A percentile compares a stretch with the other conserved stretches of the same genome.
Conservation (phyloP, 2,329 filamentous ascomycete genomes). For the Ceratocystis lukuohia region DNA sequence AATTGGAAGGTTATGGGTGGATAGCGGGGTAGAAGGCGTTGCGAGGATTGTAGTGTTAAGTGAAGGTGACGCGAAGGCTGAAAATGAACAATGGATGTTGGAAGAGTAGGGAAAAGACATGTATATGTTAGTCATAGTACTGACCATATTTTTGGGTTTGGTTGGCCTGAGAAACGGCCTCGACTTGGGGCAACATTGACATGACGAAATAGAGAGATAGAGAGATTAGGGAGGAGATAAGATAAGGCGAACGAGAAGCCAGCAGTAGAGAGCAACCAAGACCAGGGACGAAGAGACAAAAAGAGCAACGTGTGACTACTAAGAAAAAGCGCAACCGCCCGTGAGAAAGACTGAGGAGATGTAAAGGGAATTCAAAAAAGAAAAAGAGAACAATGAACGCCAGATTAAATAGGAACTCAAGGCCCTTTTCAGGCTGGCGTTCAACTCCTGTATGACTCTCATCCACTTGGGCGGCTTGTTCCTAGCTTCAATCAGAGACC, state of each 20-base stretch:
- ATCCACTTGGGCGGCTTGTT: neutral
- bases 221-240: neutral
- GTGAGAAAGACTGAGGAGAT: neutral
- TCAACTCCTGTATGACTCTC: slow-evolving; percentile 7
- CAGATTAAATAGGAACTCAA: neutral
- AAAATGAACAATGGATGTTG: neutral
- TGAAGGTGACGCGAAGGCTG: neutral
- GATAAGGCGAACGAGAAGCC: neutral
- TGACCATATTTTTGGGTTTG: slow-evolving; percentile 21
- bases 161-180: slow-evolving; percentile 5
- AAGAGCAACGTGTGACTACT: neutral
- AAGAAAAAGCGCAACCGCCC: no score
- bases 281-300: neutral
- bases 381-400: neutral
- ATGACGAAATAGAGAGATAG: neutral
- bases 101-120: neutral
- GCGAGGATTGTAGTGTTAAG: no score
- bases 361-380: neutral
- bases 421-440: neutral
- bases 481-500: slow-evolving; percentile 2
- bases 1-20: slow-evolving; percentile 3
- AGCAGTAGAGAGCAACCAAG: neutral
- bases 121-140: slow-evolving; percentile 12
- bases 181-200: slow-evolving; percentile 9
- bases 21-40: no score